phyloP scores from a whole-genome alignment of 495 filamentous ascomycete species.

The Talaromyces liani region DNA sequence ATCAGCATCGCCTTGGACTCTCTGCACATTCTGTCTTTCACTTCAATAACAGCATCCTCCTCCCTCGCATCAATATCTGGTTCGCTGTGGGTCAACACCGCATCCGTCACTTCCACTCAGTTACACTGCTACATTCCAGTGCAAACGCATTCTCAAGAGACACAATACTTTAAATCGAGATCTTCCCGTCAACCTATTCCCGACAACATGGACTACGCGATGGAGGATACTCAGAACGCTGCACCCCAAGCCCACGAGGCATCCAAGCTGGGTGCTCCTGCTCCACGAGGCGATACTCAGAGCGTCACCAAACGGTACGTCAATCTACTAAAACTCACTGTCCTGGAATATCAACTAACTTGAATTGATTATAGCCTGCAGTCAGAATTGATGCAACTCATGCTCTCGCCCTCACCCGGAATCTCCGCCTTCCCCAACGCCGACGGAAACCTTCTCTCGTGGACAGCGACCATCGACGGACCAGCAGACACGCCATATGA shows the following conservation, averaged over 20 bases:
- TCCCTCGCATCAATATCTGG: background rate
- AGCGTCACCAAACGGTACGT: conserved; percentile 71
- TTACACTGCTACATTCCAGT: conserved; percentile 5
- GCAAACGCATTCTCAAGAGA: background rate
- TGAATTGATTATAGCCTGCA: conserved; percentile 58
- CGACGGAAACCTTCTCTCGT: conserved; percentile 82
- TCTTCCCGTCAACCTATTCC: background rate
- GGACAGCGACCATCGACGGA: conserved; percentile 90
- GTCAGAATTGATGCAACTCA: conserved; percentile 94
- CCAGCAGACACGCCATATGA: conserved; percentile 89
- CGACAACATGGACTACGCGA: conserved; percentile 51
- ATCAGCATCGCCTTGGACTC: background rate
- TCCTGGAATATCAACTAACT: background rate
- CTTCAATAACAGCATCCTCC: background rate
- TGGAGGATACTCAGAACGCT: conserved; percentile 68
- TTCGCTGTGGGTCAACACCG: background rate
- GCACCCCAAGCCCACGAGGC: conserved; percentile 51
- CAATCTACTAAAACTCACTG: background rate
- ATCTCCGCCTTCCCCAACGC: conserved; percentile 90
- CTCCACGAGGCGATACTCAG: conserved; percentile 54
- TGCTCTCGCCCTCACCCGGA: conserved; percentile 88
- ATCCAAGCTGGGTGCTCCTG: conserved; percentile 51
- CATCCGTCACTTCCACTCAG: conserved; percentile 2
- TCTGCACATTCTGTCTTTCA: background rate
- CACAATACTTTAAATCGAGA: background rate